Conservation (phyloP, 78 protist species). For the Chrysochromulina parva region DNA sequence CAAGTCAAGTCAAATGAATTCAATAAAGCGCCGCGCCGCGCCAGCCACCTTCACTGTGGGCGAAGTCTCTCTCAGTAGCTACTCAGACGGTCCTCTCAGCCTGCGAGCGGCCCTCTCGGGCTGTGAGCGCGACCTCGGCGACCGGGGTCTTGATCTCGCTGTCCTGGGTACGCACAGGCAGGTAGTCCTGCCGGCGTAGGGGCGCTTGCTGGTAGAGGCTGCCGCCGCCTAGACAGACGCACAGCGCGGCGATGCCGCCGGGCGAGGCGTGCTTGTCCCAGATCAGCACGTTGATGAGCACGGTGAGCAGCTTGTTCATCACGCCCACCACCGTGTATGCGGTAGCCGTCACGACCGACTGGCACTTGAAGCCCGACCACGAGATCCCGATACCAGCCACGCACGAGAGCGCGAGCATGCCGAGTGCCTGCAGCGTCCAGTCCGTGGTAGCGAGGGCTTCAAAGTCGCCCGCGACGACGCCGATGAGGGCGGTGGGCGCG, state of each 20-base stretch:
- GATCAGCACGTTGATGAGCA: not conserved
- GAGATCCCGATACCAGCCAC: not conserved
- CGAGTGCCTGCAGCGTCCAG: not conserved
- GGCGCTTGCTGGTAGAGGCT: conserved; percentile 13
- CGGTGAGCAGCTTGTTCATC: conserved; percentile 19
- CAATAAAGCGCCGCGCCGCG: too few relatives aligned
- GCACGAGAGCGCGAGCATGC: not conserved
- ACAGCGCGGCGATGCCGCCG: not conserved
- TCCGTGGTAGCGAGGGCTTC: not conserved
- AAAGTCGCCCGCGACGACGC: not conserved
- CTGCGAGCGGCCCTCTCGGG: too few relatives aligned
- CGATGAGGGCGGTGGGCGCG: not conserved
- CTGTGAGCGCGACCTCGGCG: too few relatives aligned
- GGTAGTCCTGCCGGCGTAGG: not conserved
- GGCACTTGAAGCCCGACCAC: not conserved
- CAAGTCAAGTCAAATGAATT: too few relatives aligned
- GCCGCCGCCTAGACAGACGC: not conserved
- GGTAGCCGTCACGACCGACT: not conserved
- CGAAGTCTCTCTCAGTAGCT: too few relatives aligned
- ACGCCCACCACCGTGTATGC: conserved; percentile 4
- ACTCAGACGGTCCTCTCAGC: too few relatives aligned
- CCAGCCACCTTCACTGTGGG: too few relatives aligned
- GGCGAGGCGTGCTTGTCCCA: not conserved
- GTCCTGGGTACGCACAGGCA: too few relatives aligned
- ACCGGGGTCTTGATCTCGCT: too few relatives aligned